These are phyloP conservation scores for Pleurostoma richardsiae DNA, from an alignment of 2,329 filamentous ascomycete species.

Conservation along the genomic window DNA sequence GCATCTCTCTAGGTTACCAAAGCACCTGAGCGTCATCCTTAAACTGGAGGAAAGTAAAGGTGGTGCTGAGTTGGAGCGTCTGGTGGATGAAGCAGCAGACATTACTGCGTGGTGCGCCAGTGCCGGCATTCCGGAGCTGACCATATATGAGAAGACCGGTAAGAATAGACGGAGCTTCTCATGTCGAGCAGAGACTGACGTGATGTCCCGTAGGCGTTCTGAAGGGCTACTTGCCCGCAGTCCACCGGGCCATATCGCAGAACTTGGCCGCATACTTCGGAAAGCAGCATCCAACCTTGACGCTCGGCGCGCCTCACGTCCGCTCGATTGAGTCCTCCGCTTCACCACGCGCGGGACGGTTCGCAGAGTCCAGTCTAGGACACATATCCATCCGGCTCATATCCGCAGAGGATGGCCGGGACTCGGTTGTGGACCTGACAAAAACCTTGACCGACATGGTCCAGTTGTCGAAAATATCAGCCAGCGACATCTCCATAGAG, in stretches of 20 bases:
- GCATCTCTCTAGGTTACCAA: conserved; percentile 66
- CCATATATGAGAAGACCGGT: conserved; percentile 91
- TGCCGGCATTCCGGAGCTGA: conserved; percentile 80
- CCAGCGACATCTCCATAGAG: conserved; percentile 77
- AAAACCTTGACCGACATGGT: conserved; percentile 94
- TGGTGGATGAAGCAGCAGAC: conserved; percentile 89
- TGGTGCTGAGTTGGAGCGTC: conserved; percentile 69
- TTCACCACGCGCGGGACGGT: conserved; percentile 33
- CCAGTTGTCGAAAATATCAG: conserved; percentile 76
- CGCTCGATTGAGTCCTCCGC: conserved; percentile 48
- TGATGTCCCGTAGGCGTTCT: conserved; percentile 61
- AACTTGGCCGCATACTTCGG: conserved; percentile 90
- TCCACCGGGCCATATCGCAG: conserved; percentile 71
- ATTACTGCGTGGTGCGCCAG: conserved; percentile 90
- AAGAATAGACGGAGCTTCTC: conserved; percentile 18
- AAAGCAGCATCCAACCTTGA: conserved; percentile 64
- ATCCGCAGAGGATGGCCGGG: conserved; percentile 81
- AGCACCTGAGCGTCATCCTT: conserved; percentile 83
- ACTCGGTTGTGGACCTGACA: conserved; percentile 92
- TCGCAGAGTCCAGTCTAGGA: conserved; percentile 16
- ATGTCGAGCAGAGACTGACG: neutral
- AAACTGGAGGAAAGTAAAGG: conserved; percentile 66
- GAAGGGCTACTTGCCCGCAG: conserved; percentile 82
- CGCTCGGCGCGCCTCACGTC: conserved; percentile 66
- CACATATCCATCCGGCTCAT: conserved; percentile 67